Base-by-base conservation (phyloP, 164 flowering plant species). In the Berberis vulgaris region DNA sequence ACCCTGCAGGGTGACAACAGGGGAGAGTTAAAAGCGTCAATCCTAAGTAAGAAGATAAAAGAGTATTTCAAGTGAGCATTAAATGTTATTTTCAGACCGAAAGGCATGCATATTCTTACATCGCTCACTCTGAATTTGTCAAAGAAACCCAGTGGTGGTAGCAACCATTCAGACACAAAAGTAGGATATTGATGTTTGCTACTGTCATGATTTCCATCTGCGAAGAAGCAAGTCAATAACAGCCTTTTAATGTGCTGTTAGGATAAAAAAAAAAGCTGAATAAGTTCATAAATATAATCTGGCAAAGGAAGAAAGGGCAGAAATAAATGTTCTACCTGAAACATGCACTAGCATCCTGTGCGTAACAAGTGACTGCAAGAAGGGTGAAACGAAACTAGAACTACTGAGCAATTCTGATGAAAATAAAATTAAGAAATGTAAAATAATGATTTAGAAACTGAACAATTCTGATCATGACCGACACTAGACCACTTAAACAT, bases 281-380 rank as follows among this genome's bases (percentile, higher is more conserved):
- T 47, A 42, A 59, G 41, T 42, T 60, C 65, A 59, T 60, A 59
- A 65, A 8, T 26, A 13, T 43, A 43, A 8, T 2, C 41, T 47
- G 50, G 7, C 10, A 11, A 1, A 47, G 50, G 9, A 40, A 57
- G 38, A 43, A 52, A 45, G 10, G 50, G 9, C n/a, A 57, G 38
- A 43, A 52, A 45, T 10, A 56, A 52, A 38, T 43, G 42, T 42
- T 71, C 41, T 72, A 84, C 89, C 93, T 87, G 85, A 73, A 62
- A 76, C 67, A 61, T 61, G 73, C 41, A 89, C 45, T 45, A 71
- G 71, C 68, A 86, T 60, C 74, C 91, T 77, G 77, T 87, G 96
- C 12, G 91, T 81, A 62, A 87, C 84, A 75, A 89, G 81, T 57
- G 77, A 69, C 96, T 88, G 90, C 82, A 74, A 69, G 50, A 56